A percentile compares a stretch with the other conserved stretches of the same genome.
Evolutionary conservation across 768 basidiomycete genomes (phyloP).

Genomic region (Guyanaporus albipodus): DNA sequence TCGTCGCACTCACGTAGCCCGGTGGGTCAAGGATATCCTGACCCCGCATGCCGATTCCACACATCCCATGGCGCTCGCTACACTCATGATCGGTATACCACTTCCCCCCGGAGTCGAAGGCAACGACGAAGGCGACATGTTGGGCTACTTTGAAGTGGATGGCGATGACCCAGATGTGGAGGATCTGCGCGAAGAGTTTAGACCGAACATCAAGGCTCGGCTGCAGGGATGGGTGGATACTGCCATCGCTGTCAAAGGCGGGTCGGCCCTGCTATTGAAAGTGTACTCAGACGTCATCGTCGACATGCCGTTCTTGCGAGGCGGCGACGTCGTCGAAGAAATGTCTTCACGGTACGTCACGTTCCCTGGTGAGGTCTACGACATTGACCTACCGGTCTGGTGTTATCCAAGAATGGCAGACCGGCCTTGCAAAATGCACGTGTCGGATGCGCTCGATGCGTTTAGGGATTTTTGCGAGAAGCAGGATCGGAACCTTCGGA

Average conservation of each 20-base stretch:
- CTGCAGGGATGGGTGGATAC: conserved; percentile 56
- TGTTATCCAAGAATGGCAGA: conserved; percentile 42
- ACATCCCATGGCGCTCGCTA: conserved; percentile 58
- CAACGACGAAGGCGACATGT: conserved; percentile 42
- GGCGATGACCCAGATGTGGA: conserved; percentile 53
- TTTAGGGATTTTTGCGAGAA: conserved; percentile 47
- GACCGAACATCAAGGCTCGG: conserved; percentile 52
- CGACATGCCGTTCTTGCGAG: conserved; percentile 56
- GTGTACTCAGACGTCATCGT: conserved; percentile 44
- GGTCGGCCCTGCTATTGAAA: conserved; percentile 33
- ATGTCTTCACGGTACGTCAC: conserved; percentile 49
- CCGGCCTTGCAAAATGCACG: conserved; percentile 48
- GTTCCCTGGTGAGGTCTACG: too few species aligned
- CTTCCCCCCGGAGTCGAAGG: conserved; percentile 36
- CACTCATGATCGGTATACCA: conserved; percentile 59
- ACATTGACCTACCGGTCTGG: not conserved
- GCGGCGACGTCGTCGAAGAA: conserved; percentile 49
- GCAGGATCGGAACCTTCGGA: conserved; percentile 40
- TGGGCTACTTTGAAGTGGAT: conserved; percentile 50
- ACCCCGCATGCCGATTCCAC: conserved; percentile 37
- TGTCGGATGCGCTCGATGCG: conserved; percentile 49
- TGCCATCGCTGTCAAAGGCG: conserved; percentile 38
- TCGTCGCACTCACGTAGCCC: conserved; percentile 46
- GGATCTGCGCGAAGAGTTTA: conserved; percentile 57
- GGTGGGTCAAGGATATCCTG: conserved; percentile 48